Base-by-base conservation (phyloP, 352 stramenopile genomes). In the Phytopythium boreale region DNA sequence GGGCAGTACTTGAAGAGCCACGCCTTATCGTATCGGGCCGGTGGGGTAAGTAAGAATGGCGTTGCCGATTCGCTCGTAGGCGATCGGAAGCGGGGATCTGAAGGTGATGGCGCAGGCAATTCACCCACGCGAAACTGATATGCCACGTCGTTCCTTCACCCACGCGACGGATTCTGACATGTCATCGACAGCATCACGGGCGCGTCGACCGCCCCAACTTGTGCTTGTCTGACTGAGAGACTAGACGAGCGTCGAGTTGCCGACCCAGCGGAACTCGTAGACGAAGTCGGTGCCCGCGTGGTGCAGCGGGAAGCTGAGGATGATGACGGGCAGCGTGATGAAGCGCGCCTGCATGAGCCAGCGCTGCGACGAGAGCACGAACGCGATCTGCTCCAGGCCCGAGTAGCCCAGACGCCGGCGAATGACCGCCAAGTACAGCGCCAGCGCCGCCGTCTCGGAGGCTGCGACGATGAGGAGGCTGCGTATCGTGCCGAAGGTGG, bases 211-310 rank as follows among this genome's bases (percentile, higher is more conserved):
- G 5, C 34, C 34, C 34, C 11, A 15, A 43, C 14, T 12, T 6
- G 14, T 43, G 43, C n/a, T n/a, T n/a, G n/a, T n/a, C n/a, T n/a
- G n/a, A n/a, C n/a, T n/a, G n/a, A n/a, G 44, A 9, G 24, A 19
- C 46, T 52, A 52, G 22, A 52, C 46, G n/a, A 52, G 6, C 8
- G 46, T 52, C 8, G 46, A 4, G 46, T 52, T 52, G 46, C 22
- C 46, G 46, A 31, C 9, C 46, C 46, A 52, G 46, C 11, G 46
- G 46, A 52, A 52, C 46, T 52, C 46, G 46, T 52, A 52, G 46
- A 52, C 22, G 46, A 52, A 22, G 22, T 67, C 66, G n/a, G 74
- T 76, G 47, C 72, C 72, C 12, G 67, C 66, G n/a, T 76, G 66
- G 1, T 56, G 26, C 17, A 79, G 60, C 4, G 66, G 69, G 29